Evolutionary conservation across 2,329 filamentous ascomycete genomes (phyloP).

Genomic region (Epichloe elymi): DNA sequence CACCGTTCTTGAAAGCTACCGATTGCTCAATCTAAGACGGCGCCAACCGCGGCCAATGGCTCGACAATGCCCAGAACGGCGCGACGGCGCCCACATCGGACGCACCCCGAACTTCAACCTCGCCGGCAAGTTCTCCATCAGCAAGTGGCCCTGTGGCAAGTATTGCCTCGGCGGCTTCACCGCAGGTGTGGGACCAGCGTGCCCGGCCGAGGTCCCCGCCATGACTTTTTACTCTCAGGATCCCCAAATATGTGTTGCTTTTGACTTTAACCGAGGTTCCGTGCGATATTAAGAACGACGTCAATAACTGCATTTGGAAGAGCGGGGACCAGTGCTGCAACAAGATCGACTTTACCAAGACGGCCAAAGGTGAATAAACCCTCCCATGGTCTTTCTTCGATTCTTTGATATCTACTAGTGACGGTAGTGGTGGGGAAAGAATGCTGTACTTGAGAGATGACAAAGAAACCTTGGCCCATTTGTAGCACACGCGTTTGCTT

Average conservation of each 20-base stretch:
- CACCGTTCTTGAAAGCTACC: too few species aligned
- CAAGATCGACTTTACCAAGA: conserved; percentile 5
- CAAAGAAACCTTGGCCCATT: neutral
- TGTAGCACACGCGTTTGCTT: too few species aligned
- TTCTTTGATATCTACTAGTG: too few species aligned
- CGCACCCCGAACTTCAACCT: conserved; percentile 5
- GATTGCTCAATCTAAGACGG: too few species aligned
- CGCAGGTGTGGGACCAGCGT: conserved; percentile 7
- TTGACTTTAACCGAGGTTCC: conserved; percentile 9
- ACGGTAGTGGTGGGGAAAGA: too few species aligned
- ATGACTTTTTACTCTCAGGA: conserved; percentile 9
- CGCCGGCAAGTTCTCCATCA: conserved; percentile 9
- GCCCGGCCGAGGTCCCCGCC: conserved; percentile 7
- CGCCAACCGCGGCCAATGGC: conserved; percentile 8
- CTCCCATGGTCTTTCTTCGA: too few species aligned
- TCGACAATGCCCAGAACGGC: conserved; percentile 8
- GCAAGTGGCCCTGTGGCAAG: conserved; percentile 11
- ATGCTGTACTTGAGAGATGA: neutral
- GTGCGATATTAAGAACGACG: conserved; percentile 8
- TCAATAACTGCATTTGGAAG: conserved; percentile 10
- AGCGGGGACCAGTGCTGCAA: conserved; percentile 7
- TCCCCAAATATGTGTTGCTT: conserved; percentile 8
- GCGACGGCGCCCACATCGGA: conserved; percentile 6
- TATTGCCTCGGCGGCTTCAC: conserved; percentile 10
- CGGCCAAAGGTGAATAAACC: neutral